Evolutionary conservation across 1,284 basidiomycete genomes (phyloP).

Genomic region (Rhodotorula sp.): DNA sequence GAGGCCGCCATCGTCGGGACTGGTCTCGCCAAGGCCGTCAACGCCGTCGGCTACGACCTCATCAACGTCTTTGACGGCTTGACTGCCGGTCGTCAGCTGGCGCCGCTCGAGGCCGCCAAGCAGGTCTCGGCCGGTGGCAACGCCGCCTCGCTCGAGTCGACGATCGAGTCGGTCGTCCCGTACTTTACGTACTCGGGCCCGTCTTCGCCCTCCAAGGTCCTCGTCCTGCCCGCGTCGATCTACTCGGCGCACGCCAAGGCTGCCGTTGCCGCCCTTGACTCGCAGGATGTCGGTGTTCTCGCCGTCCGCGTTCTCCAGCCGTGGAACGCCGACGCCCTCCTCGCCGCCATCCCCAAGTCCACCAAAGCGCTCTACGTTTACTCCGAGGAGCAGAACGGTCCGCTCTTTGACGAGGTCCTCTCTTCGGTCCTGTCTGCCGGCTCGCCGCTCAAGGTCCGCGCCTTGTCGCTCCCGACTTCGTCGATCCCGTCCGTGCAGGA

Average conservation of each 20-base stretch:
- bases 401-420: conserved; percentile 70
- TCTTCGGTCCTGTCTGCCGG: conserved; percentile 57
- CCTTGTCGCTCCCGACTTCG: conserved; percentile 61
- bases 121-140: neutral
- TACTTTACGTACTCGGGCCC: conserved; percentile 40
- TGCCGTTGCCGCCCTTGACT: conserved; percentile 30
- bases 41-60: conserved; percentile 58
- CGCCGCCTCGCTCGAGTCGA: conserved; percentile 16
- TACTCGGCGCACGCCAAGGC: conserved; percentile 41
- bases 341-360: conserved; percentile 59
- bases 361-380: conserved; percentile 64
- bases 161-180: conserved; percentile 23
- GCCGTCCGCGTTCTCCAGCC: conserved; percentile 71
- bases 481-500: conserved; percentile 59
- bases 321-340: conserved; percentile 66
- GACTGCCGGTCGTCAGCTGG: conserved; percentile 62
- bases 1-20: conserved; percentile 69
- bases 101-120: conserved; percentile 10
- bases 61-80: conserved; percentile 77
- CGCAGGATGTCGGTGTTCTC: conserved; percentile 55
- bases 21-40: conserved; percentile 60
- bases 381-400: conserved; percentile 60
- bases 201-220: conserved; percentile 45
- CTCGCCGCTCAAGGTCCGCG: conserved; percentile 55
- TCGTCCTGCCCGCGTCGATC: conserved; percentile 41